A percentile compares a stretch with the other conserved stretches of the same genome.
Conservation (phyloP, 495 filamentous ascomycete genomes). For the Aspergillus diversus region DNA sequence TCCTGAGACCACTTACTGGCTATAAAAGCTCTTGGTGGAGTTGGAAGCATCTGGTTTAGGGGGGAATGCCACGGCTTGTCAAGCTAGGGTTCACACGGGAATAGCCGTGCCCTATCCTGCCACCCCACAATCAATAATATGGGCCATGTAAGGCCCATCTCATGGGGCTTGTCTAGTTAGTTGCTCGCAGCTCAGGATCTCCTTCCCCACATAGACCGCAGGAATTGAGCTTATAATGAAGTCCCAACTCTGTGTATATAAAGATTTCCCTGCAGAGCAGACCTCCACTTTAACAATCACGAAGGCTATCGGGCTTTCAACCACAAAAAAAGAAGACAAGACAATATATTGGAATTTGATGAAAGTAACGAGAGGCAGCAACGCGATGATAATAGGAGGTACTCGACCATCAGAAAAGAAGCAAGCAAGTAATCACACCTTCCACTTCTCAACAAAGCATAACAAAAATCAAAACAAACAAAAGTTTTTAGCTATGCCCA, state of each 20-base stretch:
- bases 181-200: neutral
- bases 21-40: neutral
- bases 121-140: neutral
- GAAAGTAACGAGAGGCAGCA: neutral
- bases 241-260: too few relatives aligned
- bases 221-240: neutral
- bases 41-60: neutral
- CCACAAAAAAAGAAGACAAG: neutral
- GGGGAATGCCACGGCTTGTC: neutral
- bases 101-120: neutral
- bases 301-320: neutral
- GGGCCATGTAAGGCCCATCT: neutral
- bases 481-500: neutral
- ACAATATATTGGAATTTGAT: neutral
- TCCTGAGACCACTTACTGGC: neutral
- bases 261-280: too few relatives aligned
- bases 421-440: neutral
- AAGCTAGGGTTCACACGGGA: neutral
- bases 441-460: neutral
- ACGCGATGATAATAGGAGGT: neutral
- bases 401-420: neutral
- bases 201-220: neutral
- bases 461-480: neutral
- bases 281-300: neutral
- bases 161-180: neutral